These are phyloP conservation scores for Phialocephala subalpina DNA, from an alignment of 2,329 filamentous ascomycete genomes.

Conservation along the genomic window DNA sequence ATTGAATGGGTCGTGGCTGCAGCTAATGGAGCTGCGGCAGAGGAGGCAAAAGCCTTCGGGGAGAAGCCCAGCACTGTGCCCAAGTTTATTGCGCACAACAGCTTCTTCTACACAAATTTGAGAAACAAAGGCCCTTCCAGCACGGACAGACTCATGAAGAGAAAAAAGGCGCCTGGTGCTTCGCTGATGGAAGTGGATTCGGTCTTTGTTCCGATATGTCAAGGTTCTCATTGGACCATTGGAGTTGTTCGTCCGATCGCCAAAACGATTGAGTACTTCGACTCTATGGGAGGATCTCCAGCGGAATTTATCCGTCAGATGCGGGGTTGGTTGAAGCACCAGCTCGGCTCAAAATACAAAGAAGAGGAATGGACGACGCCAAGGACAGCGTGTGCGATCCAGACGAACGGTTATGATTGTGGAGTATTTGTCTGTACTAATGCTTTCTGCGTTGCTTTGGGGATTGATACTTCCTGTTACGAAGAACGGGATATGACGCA, in stretches of 20 bases:
- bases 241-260: slow-evolving; percentile 69
- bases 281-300: slow-evolving; percentile 63
- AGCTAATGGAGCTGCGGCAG: slow-evolving; percentile 64
- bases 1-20: slow-evolving; percentile 67
- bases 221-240: slow-evolving; percentile 74
- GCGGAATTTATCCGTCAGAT: slow-evolving; percentile 51
- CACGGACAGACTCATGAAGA: slow-evolving; percentile 63
- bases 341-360: slow-evolving; percentile 63
- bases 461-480: slow-evolving; percentile 53
- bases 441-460: slow-evolving; percentile 63
- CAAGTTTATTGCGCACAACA: slow-evolving; percentile 69
- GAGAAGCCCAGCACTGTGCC: slow-evolving; percentile 57
- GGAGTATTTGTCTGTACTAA: slow-evolving; percentile 82
- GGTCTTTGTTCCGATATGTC: slow-evolving; percentile 75
- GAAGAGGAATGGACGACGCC: slow-evolving; percentile 67
- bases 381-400: slow-evolving; percentile 58
- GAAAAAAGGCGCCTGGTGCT: slow-evolving; percentile 62
- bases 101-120: slow-evolving; percentile 70
- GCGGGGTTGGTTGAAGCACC: slow-evolving; percentile 62
- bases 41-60: slow-evolving; percentile 30
- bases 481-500: slow-evolving; percentile 60
- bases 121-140: slow-evolving; percentile 54
- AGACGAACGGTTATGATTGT: slow-evolving; percentile 76
- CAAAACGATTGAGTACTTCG: slow-evolving; percentile 71
- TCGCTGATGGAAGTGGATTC: slow-evolving; percentile 72